Base-by-base conservation (phyloP, 306 rosid genomes). In the Luffa acutangula region DNA sequence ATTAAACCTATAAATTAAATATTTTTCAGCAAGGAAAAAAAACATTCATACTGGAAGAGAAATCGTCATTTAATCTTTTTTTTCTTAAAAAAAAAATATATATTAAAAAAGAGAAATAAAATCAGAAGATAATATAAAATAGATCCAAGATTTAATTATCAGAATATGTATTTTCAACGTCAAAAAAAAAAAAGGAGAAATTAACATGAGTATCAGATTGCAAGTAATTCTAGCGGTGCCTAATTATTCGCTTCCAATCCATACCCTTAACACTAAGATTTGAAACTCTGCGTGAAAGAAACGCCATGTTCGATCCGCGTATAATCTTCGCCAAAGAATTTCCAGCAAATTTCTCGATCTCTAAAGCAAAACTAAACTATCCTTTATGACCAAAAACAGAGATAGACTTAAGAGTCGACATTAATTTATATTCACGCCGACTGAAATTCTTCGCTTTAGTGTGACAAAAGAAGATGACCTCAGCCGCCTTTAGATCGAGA, bases 221-320 rank as follows among this genome's bases (percentile, higher is more conserved):
- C 37, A 41, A 63, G 74, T 25, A 78, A 58, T 78, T 60, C 45
- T 10, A 60, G 59, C 21, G 43, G 43, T 25, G 48, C 58, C 53
- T 45, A 43, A 7, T 78, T 59, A 72, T 77, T 58, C 80, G 80
- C 39, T 43, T 78, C 58, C 34, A 66, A 59, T 48, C 63, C 52
- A 39, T 43, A 76, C 43, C 34, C 70, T 17, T 18, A 73, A 53
- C 39, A 39, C 70, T 42, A 54, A 51, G 60, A 77, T 56, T 66
- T 39, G 25, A 52, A 54, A 53, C 65, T 76, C 78, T 65, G 69
- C 81, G 84, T 81, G 51, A 18, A 45, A 77, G 63, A 14, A 33
- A 81, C 84, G 84, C 81, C 77, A 76, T 39, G 56, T 42, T 43
- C 63, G 31, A 45, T 81, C 77, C 0, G 56, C 56, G 80, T 21